These are phyloP conservation scores for Phytophthora chlamydospora DNA, from an alignment of 352 stramenopile genomes.

Conservation along the genomic window DNA sequence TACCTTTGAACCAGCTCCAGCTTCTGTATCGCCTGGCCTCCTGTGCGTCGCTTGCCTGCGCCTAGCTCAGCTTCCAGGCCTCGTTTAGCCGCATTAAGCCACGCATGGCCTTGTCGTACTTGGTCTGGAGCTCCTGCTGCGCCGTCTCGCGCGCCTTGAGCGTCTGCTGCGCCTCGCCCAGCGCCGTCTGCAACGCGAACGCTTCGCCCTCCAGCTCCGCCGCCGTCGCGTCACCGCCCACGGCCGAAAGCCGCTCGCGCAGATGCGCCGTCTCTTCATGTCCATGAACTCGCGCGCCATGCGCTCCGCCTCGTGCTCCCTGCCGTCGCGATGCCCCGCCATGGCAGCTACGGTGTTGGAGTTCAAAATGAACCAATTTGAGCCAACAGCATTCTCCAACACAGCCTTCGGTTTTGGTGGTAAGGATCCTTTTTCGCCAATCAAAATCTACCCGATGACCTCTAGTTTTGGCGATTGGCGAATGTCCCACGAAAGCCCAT, in stretches of 20 bases:
- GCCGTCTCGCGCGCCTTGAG: conserved; percentile 47
- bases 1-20: conserved; percentile 37
- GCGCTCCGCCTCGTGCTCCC: conserved; percentile 55
- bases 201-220: conserved; percentile 81
- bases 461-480: no score
- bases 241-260: conserved; percentile 66
- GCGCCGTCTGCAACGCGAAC: conserved; percentile 66
- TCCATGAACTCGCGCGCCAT: conserved; percentile 80
- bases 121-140: conserved; percentile 56
- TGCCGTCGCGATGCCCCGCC: conserved; percentile 23
- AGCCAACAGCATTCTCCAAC: no score
- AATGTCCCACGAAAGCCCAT: no score
- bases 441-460: no score
- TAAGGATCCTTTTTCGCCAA: no score
- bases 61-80: conserved; percentile 67
- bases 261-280: conserved; percentile 84
- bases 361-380: not conserved
- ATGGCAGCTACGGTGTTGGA: conserved; percentile 15
- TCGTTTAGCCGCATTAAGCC: conserved; percentile 76
- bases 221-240: conserved; percentile 76
- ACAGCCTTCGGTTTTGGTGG: no score
- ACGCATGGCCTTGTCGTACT: conserved; percentile 70
- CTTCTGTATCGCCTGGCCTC: conserved; percentile 20
- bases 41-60: conserved; percentile 31
- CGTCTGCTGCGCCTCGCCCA: conserved; percentile 58